These are phyloP conservation scores for Colletotrichum ledebouriae DNA, from an alignment of 2,329 filamentous ascomycete species.

Conservation along the genomic window DNA sequence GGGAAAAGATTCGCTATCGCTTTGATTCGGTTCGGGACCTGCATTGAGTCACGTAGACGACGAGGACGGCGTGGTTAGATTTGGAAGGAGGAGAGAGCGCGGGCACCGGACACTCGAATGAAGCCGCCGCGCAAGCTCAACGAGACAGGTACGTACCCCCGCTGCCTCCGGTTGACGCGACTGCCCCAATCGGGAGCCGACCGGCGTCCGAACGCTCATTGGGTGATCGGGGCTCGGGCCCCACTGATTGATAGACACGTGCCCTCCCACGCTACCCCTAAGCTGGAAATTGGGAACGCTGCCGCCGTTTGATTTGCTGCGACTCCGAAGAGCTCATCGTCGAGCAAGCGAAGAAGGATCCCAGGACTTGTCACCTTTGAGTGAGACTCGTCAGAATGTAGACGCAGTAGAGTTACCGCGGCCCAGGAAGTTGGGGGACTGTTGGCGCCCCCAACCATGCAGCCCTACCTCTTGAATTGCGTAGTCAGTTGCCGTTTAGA, in stretches of 20 bases:
- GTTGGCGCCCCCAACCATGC: slow-evolving; percentile 15
- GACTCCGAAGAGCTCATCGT: slow-evolving; percentile 8
- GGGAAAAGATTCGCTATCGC: no score
- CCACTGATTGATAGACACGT: not conserved
- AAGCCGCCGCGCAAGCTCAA: slow-evolving; percentile 19
- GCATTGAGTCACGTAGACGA: not conserved
- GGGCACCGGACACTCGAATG: not conserved
- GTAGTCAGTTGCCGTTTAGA: not conserved
- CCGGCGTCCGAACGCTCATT: slow-evolving; percentile 31
- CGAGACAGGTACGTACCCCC: not conserved
- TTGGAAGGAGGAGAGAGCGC: not conserved
- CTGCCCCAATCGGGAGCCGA: slow-evolving; percentile 24
- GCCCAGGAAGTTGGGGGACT: slow-evolving; percentile 6
- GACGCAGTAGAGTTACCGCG: not conserved
- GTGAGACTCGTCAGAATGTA: not conserved
- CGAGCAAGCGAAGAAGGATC: not conserved
- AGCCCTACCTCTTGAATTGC: slow-evolving; percentile 16
- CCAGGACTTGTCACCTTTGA: not conserved
- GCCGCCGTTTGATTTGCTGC: slow-evolving; percentile 13
- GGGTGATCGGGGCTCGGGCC: not conserved
- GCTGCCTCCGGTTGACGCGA: not conserved
- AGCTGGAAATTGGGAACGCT: slow-evolving; percentile 19
- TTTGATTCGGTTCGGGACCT: not conserved
- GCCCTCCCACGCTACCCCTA: not conserved
- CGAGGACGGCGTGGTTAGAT: not conserved